Base-by-base conservation (phyloP, 176 grass and related monocot species). In the Avena atlantica region DNA sequence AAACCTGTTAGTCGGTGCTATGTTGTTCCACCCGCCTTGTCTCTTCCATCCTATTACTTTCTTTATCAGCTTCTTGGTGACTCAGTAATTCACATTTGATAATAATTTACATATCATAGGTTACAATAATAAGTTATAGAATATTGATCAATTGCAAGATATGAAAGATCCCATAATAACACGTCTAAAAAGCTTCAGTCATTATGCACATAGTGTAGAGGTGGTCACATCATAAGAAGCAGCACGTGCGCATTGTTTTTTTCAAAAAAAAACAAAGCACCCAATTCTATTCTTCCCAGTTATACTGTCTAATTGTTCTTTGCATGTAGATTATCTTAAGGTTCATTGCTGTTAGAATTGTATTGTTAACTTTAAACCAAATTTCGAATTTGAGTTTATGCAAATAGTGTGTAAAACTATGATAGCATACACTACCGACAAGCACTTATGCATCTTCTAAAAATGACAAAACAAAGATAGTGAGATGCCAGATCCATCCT, bases 381-480 rank as follows among this genome's bases (percentile, higher is more conserved):
- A 71, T 58, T 64, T 44, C 29, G 20, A 89, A 62, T 84, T 73
- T 19, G 20, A 63, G 77, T 70, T 9, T 61, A 62, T 40, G 3
- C 36, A 61, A 79, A 72, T 3, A 51, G 44, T 15, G 58, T 75
- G 78, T 75, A 87, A 87, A 72, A 40, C 50, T 81, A 20, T 21
- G 58, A 74, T 42, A 58, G 16, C 53, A 21, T 64, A 27, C 64
- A 73, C 64, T 72, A 73, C 9, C 19, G 29, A 74, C 48, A 64
- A 79, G 61, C 31, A 34, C 31, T 34, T 34, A 34, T 34, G 31
- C 31, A 34, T 34, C 31, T 34, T 34, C 31, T 34, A 65, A 74
- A 89, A 83, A 72, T 52, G 64, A 72, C 24, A 71, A 83, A 70
- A 61, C n/a, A 70, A 83, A 31, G 44, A 63, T 50, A 79, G 53